Conservation (phyloP, 352 stramenopile species). For the Phytophthora podocarpi region DNA sequence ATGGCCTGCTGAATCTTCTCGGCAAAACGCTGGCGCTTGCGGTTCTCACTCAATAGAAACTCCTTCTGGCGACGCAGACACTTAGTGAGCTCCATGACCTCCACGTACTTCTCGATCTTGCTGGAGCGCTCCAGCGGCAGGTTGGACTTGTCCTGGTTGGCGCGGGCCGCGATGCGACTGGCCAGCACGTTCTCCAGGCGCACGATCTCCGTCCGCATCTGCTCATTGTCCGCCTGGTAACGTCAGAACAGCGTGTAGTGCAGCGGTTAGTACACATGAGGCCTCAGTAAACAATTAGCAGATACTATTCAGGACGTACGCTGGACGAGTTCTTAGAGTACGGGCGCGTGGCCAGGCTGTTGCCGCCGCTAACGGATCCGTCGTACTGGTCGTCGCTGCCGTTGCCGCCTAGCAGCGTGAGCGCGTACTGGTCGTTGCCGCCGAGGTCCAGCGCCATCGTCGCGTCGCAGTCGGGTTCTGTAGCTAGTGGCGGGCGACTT, state of each 20-base stretch:
- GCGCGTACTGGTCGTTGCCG: slow-evolving; percentile 51
- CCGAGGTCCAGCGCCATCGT: slow-evolving; percentile 48
- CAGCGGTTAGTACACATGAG: slow-evolving; percentile 1
- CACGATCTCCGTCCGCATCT: slow-evolving; percentile 82
- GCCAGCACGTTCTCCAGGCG: slow-evolving; percentile 77
- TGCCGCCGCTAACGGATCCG: slow-evolving; percentile 21
- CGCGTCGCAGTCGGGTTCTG: not conserved
- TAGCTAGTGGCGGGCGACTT: not conserved
- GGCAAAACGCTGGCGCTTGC: slow-evolving; percentile 84
- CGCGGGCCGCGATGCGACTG: slow-evolving; percentile 68
- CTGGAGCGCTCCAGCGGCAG: slow-evolving; percentile 76
- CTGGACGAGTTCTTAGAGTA: slow-evolving; percentile 61
- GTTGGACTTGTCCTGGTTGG: slow-evolving; percentile 73
- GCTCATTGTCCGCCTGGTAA: slow-evolving; percentile 69
- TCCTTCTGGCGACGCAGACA: slow-evolving; percentile 86
- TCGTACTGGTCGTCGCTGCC: slow-evolving; percentile 67
- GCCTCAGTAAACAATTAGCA: not conserved
- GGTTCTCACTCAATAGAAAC: slow-evolving; percentile 86
- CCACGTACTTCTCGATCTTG: slow-evolving; percentile 89
- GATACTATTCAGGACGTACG: slow-evolving; percentile 35
- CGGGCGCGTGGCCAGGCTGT: slow-evolving; percentile 45
- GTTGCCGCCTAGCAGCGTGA: slow-evolving; percentile 58
- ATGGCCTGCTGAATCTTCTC: slow-evolving; percentile 89
- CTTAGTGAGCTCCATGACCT: slow-evolving; percentile 89
- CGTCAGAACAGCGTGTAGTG: not conserved